Conservation (phyloP, 163 green algal genomes). For the Chlamydomonas reinhardtii region DNA sequence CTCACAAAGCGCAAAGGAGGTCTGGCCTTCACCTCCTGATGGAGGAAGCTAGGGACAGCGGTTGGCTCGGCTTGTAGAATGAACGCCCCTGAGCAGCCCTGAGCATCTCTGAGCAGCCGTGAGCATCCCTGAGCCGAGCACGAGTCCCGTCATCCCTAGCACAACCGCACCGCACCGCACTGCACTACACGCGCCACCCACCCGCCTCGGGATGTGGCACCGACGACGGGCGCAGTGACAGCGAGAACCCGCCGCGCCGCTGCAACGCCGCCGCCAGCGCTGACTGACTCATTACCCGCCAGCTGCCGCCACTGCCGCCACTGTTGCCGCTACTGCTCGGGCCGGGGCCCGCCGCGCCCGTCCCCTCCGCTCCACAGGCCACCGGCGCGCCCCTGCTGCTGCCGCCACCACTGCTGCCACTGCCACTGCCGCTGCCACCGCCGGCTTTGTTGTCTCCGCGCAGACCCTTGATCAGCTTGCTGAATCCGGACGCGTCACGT, state of each 20-base stretch:
- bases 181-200: not conserved
- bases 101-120: not conserved
- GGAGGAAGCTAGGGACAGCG: no score
- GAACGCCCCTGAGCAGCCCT: no score
- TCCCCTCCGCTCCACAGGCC: not conserved
- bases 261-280: conserved; percentile 35
- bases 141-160: no score
- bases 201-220: conserved; percentile 50
- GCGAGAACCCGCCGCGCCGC: conserved; percentile 1
- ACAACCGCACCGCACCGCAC: no score
- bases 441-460: no score
- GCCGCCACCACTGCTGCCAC: no score
- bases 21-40: no score
- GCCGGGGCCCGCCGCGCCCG: not conserved
- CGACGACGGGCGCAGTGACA: conserved; percentile 37
- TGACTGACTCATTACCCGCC: not conserved
- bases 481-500: conserved; percentile 9
- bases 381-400: not conserved
- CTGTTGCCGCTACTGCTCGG: not conserved
- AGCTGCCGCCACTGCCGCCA: not conserved
- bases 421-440: no score
- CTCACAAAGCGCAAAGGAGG: no score
- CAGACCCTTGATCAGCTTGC: conserved; percentile 9
- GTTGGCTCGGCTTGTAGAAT: no score
- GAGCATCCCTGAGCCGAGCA: no score